Percentiles rank a stretch among this genome's conserved stretches.
phyloP scores from a whole-genome alignment of 1,284 basidiomycete species.

The Apiotrichum mycotoxinovorans region DNA sequence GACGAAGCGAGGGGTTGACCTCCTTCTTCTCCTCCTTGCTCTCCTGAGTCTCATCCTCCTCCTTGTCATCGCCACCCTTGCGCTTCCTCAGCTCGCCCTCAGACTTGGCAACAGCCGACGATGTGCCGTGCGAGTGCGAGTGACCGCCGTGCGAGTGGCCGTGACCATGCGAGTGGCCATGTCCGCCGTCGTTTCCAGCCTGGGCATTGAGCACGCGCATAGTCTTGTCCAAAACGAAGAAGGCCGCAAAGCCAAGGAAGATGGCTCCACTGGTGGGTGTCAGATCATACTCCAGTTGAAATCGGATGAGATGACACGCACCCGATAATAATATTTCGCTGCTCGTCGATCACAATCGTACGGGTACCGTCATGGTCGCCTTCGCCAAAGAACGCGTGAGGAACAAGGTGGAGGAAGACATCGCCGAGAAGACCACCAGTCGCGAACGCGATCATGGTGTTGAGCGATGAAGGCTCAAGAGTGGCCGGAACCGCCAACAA shows the following conservation, averaged over 20 bases:
- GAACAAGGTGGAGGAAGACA: slow-evolving; percentile 82
- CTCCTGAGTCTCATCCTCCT: slow-evolving; percentile 10
- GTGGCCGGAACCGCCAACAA: slow-evolving; percentile 82
- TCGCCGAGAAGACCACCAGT: slow-evolving; percentile 85
- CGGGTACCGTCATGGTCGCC: slow-evolving; percentile 59
- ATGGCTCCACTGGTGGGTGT: slow-evolving; percentile 61
- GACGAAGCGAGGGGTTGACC: slow-evolving; percentile 57
- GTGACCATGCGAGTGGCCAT: slow-evolving; percentile 54
- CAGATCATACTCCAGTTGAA: slow-evolving; percentile 4
- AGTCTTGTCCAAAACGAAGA: slow-evolving; percentile 87
- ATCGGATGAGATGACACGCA: too few species aligned
- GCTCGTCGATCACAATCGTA: slow-evolving; percentile 78
- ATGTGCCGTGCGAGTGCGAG: slow-evolving; percentile 51
- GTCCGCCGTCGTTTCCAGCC: slow-evolving; percentile 50
- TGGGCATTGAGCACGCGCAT: slow-evolving; percentile 63
- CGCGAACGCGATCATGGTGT: slow-evolving; percentile 67
- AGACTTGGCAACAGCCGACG: slow-evolving; percentile 25
- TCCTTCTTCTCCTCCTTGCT: slow-evolving; percentile 23
- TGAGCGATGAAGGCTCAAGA: slow-evolving; percentile 74
- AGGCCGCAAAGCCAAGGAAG: slow-evolving; percentile 76
- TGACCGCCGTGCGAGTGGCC: slow-evolving; percentile 60
- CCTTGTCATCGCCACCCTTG: slow-evolving; percentile 31
- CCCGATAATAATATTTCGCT: slow-evolving; percentile 84
- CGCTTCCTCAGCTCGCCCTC: slow-evolving; percentile 30
- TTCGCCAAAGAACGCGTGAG: slow-evolving; percentile 85